Evolutionary conservation across 305 asterid species (phyloP).

Genomic region (Plantago lanceolata): DNA sequence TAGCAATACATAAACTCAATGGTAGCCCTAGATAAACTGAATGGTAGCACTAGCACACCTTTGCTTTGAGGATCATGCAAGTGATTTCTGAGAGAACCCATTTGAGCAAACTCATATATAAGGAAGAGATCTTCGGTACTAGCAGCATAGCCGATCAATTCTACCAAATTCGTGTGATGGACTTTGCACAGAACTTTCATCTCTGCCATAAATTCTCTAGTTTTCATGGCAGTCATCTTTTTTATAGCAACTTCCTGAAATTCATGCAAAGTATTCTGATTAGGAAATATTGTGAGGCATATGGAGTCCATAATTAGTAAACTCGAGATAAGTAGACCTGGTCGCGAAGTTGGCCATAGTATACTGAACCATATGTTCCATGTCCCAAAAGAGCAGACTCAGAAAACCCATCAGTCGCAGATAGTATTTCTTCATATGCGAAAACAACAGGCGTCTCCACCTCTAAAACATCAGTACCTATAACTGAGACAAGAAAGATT

Average conservation of each 20-base stretch:
- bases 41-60: conserved; percentile 52
- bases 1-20: not conserved
- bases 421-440: conserved; percentile 58
- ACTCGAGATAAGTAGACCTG: conserved; percentile 50
- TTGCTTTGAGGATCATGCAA: conserved; percentile 87
- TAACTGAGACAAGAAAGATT: conserved; percentile 45
- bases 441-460: conserved; percentile 87
- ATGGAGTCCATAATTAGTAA: conserved; percentile 17
- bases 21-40: not conserved
- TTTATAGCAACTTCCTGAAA: conserved; percentile 88
- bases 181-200: conserved; percentile 97
- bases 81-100: conserved; percentile 81
- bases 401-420: conserved; percentile 79
- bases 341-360: conserved; percentile 72
- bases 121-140: conserved; percentile 81
- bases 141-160: conserved; percentile 92
- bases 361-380: conserved; percentile 90
- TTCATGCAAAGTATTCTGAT: conserved; percentile 14
- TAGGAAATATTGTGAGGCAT: conserved; percentile 18
- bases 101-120: conserved; percentile 83
- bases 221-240: conserved; percentile 82
- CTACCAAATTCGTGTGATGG: conserved; percentile 97
- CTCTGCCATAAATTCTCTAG: conserved; percentile 84
- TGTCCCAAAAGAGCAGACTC: conserved; percentile 91
- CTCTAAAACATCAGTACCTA: conserved; percentile 75